Evolutionary conservation across 257 asterid species (phyloP).

Genomic region (Fraxinus excelsior): DNA sequence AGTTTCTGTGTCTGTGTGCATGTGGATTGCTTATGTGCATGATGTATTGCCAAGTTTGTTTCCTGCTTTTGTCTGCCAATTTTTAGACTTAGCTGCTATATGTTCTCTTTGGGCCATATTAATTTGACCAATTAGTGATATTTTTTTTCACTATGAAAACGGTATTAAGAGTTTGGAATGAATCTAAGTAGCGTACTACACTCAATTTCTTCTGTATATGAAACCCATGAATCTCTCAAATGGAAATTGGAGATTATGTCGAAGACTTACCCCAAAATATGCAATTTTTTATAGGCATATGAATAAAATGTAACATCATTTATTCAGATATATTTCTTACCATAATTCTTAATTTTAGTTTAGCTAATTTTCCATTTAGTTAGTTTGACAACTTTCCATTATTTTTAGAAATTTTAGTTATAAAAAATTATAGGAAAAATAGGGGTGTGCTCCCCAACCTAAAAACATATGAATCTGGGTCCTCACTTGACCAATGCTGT

Average conservation of each 20-base stretch:
- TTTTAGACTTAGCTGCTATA: neutral
- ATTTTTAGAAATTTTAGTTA: too few relatives aligned
- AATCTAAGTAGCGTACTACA: neutral
- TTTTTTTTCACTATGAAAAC: neutral
- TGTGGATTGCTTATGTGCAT: constrained; percentile 11
- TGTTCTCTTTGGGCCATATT: neutral
- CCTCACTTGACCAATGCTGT: too few relatives aligned
- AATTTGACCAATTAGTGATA: neutral
- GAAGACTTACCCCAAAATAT: neutral
- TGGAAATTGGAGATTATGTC: neutral
- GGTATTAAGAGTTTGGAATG: constrained; percentile 1
- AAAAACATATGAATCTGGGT: too few relatives aligned
- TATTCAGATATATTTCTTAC: neutral
- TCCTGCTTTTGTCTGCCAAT: neutral
- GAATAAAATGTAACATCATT: neutral
- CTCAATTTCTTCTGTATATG: neutral
- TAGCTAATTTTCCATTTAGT: neutral
- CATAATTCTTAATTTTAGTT: neutral
- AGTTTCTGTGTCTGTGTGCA: neutral
- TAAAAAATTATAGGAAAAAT: too few relatives aligned
- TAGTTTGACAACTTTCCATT: neutral
- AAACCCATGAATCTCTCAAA: neutral
- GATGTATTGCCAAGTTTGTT: neutral
- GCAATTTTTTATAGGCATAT: neutral
- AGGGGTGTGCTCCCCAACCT: too few relatives aligned